Evolutionary conservation across 768 basidiomycete genomes (phyloP), one percentile per base, ranked within the genome.

Genomic region (Lactifluus rugatus): DNA sequence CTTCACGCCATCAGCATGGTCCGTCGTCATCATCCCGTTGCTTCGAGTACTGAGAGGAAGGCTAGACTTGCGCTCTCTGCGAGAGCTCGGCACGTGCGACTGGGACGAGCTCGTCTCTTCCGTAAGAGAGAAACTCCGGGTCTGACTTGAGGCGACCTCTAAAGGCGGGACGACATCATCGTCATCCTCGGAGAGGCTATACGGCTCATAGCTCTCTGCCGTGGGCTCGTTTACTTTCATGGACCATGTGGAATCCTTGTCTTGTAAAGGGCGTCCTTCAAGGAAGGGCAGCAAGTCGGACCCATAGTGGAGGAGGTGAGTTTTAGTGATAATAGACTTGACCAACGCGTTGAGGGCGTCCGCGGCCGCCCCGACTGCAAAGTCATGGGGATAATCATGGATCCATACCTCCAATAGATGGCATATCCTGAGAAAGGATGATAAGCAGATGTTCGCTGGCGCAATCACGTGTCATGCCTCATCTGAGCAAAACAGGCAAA

Each of bases 401-500:
- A 89, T 83, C 90, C 90, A 93, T 28, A 78, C 75, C 68, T 88
- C 84, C 11, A 93, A 76, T 14, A 92, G 72, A 63, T 84, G 78
- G 62, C 89, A 93, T 57, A 93, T 88, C 68, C 90, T 93, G 25
- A 17, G 28, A 57, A 56, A 32, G 42, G 50, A 36, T 48, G 31
- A 44, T 51, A 39, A 52, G 31, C 13, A 34, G 46, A 47, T 21
- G 31, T 21, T 17, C 4, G 31, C 4, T 23, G 13, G 48, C 45
- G 28, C n/a, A 9, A 23, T 10, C 28, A 23, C 56, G 32, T 8
- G 23, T 55, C 69, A 26, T 64, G 89, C 90, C 85, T 82, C 88
- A 92, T 89, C 68, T 93, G 90, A 7, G 87, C 89, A 70, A 85
- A 92, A 65, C 84, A 87, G 8, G 88, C 87, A 70, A 92, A 87